phyloP scores from a whole-genome alignment of 805 yeast species.

The Candida boleticola region DNA sequence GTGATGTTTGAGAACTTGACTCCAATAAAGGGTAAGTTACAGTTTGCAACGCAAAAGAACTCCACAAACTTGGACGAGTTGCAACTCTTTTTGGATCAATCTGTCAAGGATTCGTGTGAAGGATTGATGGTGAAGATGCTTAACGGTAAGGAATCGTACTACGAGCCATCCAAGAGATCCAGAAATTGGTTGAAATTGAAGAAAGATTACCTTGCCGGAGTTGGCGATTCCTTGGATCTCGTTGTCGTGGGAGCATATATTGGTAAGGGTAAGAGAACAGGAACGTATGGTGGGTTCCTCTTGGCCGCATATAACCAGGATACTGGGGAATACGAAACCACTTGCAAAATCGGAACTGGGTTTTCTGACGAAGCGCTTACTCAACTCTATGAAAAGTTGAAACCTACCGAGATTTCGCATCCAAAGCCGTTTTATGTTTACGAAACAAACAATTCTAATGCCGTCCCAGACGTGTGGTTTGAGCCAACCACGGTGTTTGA shows the following conservation, averaged over 20 bases:
- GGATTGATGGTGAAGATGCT: conserved; percentile 94
- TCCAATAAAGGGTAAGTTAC: conserved; percentile 72
- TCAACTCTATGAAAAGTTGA: conserved; percentile 54
- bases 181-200: conserved; percentile 94
- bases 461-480: conserved; percentile 91
- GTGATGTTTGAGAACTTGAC: conserved; percentile 55
- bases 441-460: conserved; percentile 57
- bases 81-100: conserved; percentile 81
- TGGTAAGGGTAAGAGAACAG: conserved; percentile 94
- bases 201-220: conserved; percentile 92
- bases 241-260: conserved; percentile 92
- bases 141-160: conserved; percentile 74
- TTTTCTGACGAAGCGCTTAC: conserved; percentile 81
- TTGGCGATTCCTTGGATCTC: conserved; percentile 91
- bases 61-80: conserved; percentile 72
- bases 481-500: conserved; percentile 85
- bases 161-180: conserved; percentile 94
- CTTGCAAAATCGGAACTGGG: conserved; percentile 97
- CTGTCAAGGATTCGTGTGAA: conserved; percentile 87
- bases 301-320: conserved; percentile 89
- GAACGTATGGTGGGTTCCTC: conserved; percentile 90
- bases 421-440: conserved; percentile 69
- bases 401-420: conserved; percentile 60
- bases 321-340: conserved; percentile 88
- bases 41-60: conserved; percentile 73